These are phyloP conservation scores for Cinnamomum chago DNA, from an alignment of 164 flowering plant genomes.

Conservation along the genomic window DNA sequence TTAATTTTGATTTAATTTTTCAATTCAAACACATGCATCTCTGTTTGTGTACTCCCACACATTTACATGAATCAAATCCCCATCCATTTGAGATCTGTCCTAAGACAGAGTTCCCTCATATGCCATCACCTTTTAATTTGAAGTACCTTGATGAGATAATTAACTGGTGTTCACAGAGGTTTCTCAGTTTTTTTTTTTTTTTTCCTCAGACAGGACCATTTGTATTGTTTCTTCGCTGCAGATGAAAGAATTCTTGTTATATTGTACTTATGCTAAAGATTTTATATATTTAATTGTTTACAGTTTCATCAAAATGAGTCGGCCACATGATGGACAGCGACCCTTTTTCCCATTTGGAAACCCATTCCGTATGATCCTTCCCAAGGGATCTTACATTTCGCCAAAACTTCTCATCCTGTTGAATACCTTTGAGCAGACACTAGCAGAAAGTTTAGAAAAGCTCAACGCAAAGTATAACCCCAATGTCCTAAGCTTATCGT, in stretches of 20 bases:
- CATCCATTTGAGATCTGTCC: no score
- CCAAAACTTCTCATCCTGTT: constrained; percentile 38
- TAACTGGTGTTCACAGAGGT: no score
- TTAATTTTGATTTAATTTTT: no score
- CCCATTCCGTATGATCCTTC: constrained; percentile 65
- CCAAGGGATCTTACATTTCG: constrained; percentile 57
- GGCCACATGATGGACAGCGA: constrained; percentile 69
- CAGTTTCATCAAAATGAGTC: constrained; percentile 53
- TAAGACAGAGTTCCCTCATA: no score
- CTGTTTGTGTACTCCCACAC: no score
- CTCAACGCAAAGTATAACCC: constrained; percentile 45
- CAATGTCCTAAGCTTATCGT: constrained; percentile 58
- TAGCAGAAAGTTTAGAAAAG: constrained; percentile 50
- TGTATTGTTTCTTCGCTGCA: no score
- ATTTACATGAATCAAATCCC: no score
- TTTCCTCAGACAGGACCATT: no score
- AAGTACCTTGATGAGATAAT: no score
- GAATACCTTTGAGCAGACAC: constrained; percentile 56
- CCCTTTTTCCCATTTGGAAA: constrained; percentile 71
- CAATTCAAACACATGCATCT: no score
- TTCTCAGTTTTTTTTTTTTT: no score
- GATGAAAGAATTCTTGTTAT: background rate
- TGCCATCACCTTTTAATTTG: no score
- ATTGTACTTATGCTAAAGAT: background rate
- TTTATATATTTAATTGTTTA: background rate